Evolutionary conservation across 768 basidiomycete genomes (phyloP).

Genomic region (Leccinum imitatum): DNA sequence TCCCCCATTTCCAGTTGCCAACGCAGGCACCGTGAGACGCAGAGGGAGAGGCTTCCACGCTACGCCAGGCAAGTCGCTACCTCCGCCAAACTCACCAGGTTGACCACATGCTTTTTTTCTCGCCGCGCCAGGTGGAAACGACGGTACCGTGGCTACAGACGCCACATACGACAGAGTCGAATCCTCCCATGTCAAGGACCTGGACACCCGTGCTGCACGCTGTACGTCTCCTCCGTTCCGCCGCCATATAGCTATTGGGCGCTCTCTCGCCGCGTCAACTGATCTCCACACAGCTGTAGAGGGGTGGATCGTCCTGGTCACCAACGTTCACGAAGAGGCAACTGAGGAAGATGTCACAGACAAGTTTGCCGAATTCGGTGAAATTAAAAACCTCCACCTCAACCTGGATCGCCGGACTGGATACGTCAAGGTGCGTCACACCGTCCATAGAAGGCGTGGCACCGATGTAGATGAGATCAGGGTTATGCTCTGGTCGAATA

Average conservation of each 20-base stretch:
- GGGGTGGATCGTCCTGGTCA: slow-evolving; percentile 97
- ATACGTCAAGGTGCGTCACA: slow-evolving; percentile 84
- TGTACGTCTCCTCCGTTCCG: slow-evolving; percentile 51
- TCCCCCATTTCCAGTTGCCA: slow-evolving; percentile 41
- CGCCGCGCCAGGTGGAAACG: slow-evolving; percentile 53
- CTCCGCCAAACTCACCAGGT: slow-evolving; percentile 11
- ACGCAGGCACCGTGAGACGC: slow-evolving; percentile 69
- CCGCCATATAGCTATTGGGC: slow-evolving; percentile 7
- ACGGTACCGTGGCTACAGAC: slow-evolving; percentile 57
- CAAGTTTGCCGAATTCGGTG: slow-evolving; percentile 95
- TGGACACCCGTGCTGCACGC: slow-evolving; percentile 80
- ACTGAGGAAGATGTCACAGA: slow-evolving; percentile 97
- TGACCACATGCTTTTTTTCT: slow-evolving; percentile 10
- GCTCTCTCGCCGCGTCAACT: slow-evolving; percentile 2
- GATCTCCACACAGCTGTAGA: slow-evolving; percentile 75
- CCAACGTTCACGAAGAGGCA: slow-evolving; percentile 96
- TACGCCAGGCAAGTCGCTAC: slow-evolving; percentile 48
- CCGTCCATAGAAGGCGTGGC: neutral
- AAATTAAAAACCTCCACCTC: slow-evolving; percentile 96
- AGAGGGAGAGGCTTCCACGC: slow-evolving; percentile 85
- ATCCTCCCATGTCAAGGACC: slow-evolving; percentile 56
- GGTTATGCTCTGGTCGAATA: slow-evolving; percentile 99
- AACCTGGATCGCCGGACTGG: slow-evolving; percentile 97
- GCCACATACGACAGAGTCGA: slow-evolving; percentile 83
- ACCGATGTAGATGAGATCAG: slow-evolving; percentile 40